Evolutionary conservation across 176 grass and related monocot species (phyloP), one percentile per base, ranked within the genome.

Genomic region (Oryza brachyantha): DNA sequence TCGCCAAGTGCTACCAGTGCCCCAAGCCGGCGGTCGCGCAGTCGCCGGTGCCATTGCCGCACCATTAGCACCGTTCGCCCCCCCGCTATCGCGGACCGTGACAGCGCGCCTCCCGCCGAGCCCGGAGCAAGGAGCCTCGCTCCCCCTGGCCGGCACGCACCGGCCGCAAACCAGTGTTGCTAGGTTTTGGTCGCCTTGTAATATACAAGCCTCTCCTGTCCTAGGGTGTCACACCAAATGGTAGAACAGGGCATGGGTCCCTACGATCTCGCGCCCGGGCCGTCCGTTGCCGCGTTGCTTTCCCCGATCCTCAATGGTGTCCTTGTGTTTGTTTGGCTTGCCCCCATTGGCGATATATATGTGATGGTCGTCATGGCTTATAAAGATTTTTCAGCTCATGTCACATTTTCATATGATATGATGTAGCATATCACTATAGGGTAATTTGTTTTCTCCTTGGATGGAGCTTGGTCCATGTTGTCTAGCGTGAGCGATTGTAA

Each of bases 1-100:
- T 94, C 69, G 88, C 88, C 86, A 94, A 94, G 77, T 94, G 92
- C 92, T 94, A 94, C 77, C 92, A 94, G 62, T 94, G 92, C 68
- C 92, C 88, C 21, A 94, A 94, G 84, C 43, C 68, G 3, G 25
- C n/a, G 5, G 29, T 46, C 0, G 81, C 75, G 22, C 74, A 63
- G 22, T 78, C 74, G 5, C 63, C 74, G 3, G 70, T 84, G 24
- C 83, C 86, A 5, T 61, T 82, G 79, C 76, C 64, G 57, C 88
- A 86, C 34, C 91, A 82, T n/a, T 86, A 86, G 66, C 37, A 5
- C 34, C 3, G 2, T 25, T 5, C 66, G 10, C 5, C 4, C 5
- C 4, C 38, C 5, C 5, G 39, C 37, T 17, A 26, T 25, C 35
- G 7, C 21, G 41, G 41, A 22, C 40, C 22, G 54, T 22, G 71